phyloP scores from a whole-genome alignment of 306 rosid genomes.

The Vicia faba region DNA sequence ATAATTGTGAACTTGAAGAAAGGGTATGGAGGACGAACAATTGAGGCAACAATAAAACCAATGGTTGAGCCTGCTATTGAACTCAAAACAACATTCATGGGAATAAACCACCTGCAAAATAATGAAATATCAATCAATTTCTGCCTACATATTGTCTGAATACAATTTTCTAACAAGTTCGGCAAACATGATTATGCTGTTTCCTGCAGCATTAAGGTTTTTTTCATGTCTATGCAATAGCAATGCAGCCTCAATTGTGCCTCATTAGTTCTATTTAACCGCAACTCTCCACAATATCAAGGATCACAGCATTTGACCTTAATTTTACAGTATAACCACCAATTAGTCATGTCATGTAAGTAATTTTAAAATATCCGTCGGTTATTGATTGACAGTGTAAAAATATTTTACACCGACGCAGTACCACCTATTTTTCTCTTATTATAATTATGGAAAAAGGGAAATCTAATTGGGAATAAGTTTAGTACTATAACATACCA shows the following conservation, averaged over 20 bases:
- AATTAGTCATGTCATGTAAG: too few relatives aligned
- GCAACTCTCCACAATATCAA: not conserved
- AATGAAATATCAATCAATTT: not conserved
- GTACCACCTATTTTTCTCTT: too few relatives aligned
- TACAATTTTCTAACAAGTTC: not conserved
- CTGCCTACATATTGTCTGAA: not conserved
- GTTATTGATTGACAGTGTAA: too few relatives aligned
- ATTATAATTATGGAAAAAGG: not conserved
- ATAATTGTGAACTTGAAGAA: constrained; percentile 88
- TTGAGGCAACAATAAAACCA: constrained; percentile 70
- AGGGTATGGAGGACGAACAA: constrained; percentile 88
- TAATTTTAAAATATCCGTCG: too few relatives aligned
- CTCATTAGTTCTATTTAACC: not conserved
- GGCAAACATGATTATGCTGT: not conserved
- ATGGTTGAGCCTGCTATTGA: constrained; percentile 77
- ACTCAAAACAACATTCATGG: constrained; percentile 73
- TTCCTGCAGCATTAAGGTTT: not conserved
- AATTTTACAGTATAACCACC: not conserved
- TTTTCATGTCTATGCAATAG: not conserved
- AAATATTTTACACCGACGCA: too few relatives aligned
- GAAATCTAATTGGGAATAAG: not conserved
- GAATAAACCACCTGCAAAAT: constrained; percentile 96
- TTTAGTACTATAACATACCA: constrained; percentile 55
- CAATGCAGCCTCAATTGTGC: not conserved
- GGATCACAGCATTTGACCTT: not conserved